phyloP scores from a whole-genome alignment of 192 early-diverging fungal genomes.

The Podila epigama region DNA sequence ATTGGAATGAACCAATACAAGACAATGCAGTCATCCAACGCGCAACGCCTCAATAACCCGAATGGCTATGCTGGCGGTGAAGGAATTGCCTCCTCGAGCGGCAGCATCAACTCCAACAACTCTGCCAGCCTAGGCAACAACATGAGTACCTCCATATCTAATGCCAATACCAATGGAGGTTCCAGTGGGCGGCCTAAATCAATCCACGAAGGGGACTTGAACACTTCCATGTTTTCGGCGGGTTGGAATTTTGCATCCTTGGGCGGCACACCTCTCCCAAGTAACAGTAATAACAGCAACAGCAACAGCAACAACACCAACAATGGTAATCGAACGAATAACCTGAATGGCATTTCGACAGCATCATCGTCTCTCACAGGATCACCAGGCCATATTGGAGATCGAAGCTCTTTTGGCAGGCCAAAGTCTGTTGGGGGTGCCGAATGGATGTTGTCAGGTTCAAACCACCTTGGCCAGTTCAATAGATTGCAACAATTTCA shows the following conservation, averaged over 20 bases:
- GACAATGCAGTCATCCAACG: conserved; percentile 11
- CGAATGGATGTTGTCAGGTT: conserved; percentile 46
- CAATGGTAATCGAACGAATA: no score
- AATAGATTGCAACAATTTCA: no score
- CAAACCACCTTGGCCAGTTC: not conserved
- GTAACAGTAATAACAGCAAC: not conserved
- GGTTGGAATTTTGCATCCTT: conserved; percentile 42
- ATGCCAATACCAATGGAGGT: not conserved
- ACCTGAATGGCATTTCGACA: not conserved
- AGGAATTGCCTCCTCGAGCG: no score
- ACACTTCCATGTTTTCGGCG: conserved; percentile 38
- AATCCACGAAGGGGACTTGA: conserved; percentile 33
- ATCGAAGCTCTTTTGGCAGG: conserved; percentile 43
- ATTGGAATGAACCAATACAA: conserved; percentile 25
- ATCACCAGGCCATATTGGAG: conserved; percentile 38
- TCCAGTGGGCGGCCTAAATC: conserved; percentile 26
- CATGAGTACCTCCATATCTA: not conserved
- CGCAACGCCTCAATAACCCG: conserved; percentile 3
- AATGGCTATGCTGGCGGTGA: conserved; percentile 19
- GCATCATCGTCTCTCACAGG: conserved; percentile 12
- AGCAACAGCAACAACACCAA: not conserved
- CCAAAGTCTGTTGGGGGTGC: conserved; percentile 57
- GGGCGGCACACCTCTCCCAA: conserved; percentile 33
- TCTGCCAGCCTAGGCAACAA: no score
- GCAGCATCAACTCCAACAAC: no score